These are phyloP conservation scores for Inonotus hispidus DNA, from an alignment of 1,284 basidiomycete genomes.

Conservation along the genomic window DNA sequence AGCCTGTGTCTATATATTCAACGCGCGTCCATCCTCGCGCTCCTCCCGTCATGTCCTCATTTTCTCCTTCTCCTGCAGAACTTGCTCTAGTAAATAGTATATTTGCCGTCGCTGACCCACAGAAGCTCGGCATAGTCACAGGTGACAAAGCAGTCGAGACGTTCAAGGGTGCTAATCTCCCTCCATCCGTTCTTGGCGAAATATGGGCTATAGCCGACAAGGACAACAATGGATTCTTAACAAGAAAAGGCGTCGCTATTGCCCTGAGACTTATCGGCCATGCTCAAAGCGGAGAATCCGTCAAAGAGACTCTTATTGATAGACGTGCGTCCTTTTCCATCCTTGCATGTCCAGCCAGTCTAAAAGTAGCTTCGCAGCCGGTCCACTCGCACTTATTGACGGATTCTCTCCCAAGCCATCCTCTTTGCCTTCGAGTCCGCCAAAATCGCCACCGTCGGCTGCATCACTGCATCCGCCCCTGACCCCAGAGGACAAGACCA, in stretches of 20 bases:
- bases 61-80: slow-evolving; percentile 63
- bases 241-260: slow-evolving; percentile 78
- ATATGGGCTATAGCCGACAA: slow-evolving; percentile 94
- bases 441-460: slow-evolving; percentile 53
- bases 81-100: slow-evolving; percentile 63
- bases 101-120: slow-evolving; percentile 62
- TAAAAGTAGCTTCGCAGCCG: slow-evolving; percentile 45
- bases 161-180: slow-evolving; percentile 74
- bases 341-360: slow-evolving; percentile 22
- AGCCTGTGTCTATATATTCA: neutral
- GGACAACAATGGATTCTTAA: slow-evolving; percentile 88
- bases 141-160: slow-evolving; percentile 82
- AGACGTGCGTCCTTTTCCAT: slow-evolving; percentile 49
- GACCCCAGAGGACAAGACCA: slow-evolving; percentile 73
- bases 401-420: slow-evolving; percentile 45
- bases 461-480: slow-evolving; percentile 51
- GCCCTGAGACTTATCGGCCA: slow-evolving; percentile 89
- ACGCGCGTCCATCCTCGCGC: neutral
- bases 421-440: slow-evolving; percentile 44
- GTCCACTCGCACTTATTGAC: slow-evolving; percentile 77
- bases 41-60: slow-evolving; percentile 48
- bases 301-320: slow-evolving; percentile 54
- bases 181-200: slow-evolving; percentile 79
- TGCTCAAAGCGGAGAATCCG: slow-evolving; percentile 82
- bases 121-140: slow-evolving; percentile 77